Percentiles rank a stretch among this genome's conserved stretches.
These are phyloP conservation scores for Candida hungchunana DNA, from an alignment of 805 yeast genomes.

Conservation along the genomic window DNA sequence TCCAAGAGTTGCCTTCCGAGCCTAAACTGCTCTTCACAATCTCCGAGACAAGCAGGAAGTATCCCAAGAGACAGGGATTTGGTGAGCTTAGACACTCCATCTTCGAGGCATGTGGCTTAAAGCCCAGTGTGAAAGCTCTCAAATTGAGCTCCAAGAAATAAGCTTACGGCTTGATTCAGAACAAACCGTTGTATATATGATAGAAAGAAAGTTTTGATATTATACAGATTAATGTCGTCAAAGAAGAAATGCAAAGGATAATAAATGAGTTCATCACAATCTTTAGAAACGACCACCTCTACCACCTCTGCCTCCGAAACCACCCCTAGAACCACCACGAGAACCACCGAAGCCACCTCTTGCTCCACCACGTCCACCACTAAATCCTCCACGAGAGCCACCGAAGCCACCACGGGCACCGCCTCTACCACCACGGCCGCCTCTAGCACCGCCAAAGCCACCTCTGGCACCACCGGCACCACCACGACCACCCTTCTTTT, in stretches of 20 bases:
- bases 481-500: conserved; percentile 58
- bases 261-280: neutral
- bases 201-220: no score
- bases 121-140: conserved; percentile 23
- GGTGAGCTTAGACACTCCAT: conserved; percentile 48
- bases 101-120: conserved; percentile 48
- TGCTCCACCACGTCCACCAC: conserved; percentile 39
- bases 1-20: conserved; percentile 38
- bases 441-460: conserved; percentile 19
- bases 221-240: conserved; percentile 13
- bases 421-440: conserved; percentile 6
- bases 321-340: conserved; percentile 25
- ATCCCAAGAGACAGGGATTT: conserved; percentile 45
- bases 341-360: conserved; percentile 27
- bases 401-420: conserved; percentile 40
- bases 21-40: conserved; percentile 48
- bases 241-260: conserved; percentile 8
- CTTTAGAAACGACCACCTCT: conserved; percentile 23
- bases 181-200: no score
- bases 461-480: conserved; percentile 48
- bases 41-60: conserved; percentile 35
- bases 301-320: conserved; percentile 23
- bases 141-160: conserved; percentile 1
- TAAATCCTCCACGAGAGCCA: conserved; percentile 43
- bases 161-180: neutral